Conservation (phyloP, 176 grass and related monocot genomes). For the Urochloa ruziziensis region DNA sequence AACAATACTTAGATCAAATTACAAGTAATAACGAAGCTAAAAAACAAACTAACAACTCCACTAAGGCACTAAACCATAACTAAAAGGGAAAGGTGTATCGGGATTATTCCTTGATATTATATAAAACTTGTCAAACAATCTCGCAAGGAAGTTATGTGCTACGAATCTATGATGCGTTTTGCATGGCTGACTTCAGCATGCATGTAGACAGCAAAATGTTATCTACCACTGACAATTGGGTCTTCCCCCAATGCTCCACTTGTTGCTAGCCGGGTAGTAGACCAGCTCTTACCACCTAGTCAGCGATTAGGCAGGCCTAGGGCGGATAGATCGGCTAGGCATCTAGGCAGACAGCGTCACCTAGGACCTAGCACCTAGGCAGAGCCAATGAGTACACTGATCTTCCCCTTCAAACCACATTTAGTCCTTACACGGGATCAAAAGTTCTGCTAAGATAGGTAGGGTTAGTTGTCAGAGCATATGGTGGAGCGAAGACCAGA, state of each 20-base stretch:
- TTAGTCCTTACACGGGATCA: neutral
- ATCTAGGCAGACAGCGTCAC: neutral
- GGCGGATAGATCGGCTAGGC: neutral
- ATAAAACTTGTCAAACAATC: constrained; percentile 27
- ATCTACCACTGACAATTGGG: neutral
- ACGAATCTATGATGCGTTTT: neutral
- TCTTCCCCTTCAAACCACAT: neutral
- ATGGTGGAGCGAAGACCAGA: neutral
- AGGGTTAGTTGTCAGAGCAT: neutral
- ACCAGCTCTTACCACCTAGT: neutral
- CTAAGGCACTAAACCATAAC: neutral
- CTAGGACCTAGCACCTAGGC: neutral
- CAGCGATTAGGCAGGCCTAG: neutral
- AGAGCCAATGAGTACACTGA: neutral
- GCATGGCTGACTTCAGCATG: constrained; percentile 1
- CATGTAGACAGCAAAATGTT: neutral
- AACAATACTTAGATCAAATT: constrained; percentile 19
- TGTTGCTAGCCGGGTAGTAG: neutral
- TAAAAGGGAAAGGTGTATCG: neutral
- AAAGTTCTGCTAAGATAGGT: neutral
- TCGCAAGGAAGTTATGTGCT: neutral
- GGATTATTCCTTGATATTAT: neutral
- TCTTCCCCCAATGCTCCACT: neutral
- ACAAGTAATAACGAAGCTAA: neutral
- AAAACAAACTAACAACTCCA: neutral